Base-by-base conservation (phyloP, 2,329 filamentous ascomycete species). In the Hymenoscyphus infarciens region DNA sequence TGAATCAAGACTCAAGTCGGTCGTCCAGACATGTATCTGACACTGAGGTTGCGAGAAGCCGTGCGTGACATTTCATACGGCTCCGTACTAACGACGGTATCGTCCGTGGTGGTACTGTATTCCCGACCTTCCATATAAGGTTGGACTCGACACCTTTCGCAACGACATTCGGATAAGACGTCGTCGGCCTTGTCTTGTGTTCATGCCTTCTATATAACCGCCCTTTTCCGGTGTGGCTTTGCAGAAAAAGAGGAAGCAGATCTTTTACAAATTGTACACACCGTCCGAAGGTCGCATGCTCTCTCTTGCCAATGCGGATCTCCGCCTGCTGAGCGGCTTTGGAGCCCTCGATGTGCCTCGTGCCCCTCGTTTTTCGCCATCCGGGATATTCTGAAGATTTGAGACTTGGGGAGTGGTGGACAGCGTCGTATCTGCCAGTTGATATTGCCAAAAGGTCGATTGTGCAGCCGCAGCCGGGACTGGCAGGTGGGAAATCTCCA, bases 91-190 rank as follows among this genome's bases (percentile, higher is more conserved):
- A 52, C 45, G 45, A 38, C 35, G 35, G 35, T 52, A 22, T 22
- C 45, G 45, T 45, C 45, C 45, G 19, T 22, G 22, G 45, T 25
- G 19, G 45, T 25, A 52, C 45, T 52, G 45, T 52, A 22, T 52
- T 52, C 45, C 45, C 45, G 45, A 52, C 45, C 45, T 52, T 52
- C 45, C 45, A 52, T 52, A 52, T 52, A 52, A 52, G 45, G 45
- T 52, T 52, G 45, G 45, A 22, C 19, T 52, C 19, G 8, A 13
- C 45, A 25, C 11, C 10, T 22, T 25, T 13, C 45, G 19, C 19
- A 22, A 52, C 19, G 45, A 52, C 19, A 52, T 52, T 25, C 45
- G 42, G 42, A 49, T 49, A 49, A 49, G 42, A 49, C 35, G 35
- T 38, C 35, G 35, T 38, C 16, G 13, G 35, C 35, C 33, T 38